Conservation (phyloP, 1,284 basidiomycete genomes). For the Bondarzewia mesenterica region DNA sequence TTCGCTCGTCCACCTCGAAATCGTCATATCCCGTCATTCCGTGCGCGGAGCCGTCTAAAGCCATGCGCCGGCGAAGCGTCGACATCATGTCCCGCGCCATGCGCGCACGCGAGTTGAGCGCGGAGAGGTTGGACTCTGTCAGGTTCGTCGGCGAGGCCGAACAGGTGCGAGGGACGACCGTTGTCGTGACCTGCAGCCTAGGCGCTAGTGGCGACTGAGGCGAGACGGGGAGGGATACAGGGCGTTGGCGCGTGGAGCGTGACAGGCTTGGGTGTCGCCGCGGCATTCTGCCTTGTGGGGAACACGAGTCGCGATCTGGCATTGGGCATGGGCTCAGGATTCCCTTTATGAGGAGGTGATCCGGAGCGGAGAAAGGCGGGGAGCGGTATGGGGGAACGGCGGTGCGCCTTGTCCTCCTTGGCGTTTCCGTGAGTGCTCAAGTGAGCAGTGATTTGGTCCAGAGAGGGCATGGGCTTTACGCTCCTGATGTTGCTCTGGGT, state of each 20-base stretch:
- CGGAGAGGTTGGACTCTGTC: slow-evolving; percentile 43
- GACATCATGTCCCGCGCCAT: slow-evolving; percentile 57
- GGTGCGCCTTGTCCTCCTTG: slow-evolving; percentile 13
- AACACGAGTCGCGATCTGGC: slow-evolving; percentile 1
- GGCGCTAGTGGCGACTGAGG: slow-evolving; percentile 27
- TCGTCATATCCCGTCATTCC: slow-evolving; percentile 14
- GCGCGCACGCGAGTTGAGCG: slow-evolving; percentile 44
- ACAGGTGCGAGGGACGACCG: slow-evolving; percentile 38
- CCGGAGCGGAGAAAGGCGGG: slow-evolving; percentile 35
- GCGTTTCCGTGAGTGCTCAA: slow-evolving; percentile 32
- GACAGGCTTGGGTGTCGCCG: not conserved
- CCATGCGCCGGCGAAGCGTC: slow-evolving; percentile 46
- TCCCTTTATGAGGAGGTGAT: slow-evolving; percentile 8
- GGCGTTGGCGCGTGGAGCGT: not conserved
- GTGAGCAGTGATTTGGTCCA: slow-evolving; percentile 68
- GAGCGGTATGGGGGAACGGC: slow-evolving; percentile 26
- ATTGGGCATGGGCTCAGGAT: slow-evolving; percentile 2
- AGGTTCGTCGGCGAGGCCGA: slow-evolving; percentile 37
- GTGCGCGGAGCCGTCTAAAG: slow-evolving; percentile 15
- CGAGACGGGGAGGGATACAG: slow-evolving; percentile 10
- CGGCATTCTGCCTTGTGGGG: not conserved
- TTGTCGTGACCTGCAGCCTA: slow-evolving; percentile 40
- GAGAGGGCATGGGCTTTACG: slow-evolving; percentile 44
- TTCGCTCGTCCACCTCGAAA: slow-evolving; percentile 24
- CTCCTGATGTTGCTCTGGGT: slow-evolving; percentile 6